Percentiles rank a stretch among this genome's conserved stretches.
Conservation (phyloP, 176 grass and related monocot species). For the Carex cristatella region DNA sequence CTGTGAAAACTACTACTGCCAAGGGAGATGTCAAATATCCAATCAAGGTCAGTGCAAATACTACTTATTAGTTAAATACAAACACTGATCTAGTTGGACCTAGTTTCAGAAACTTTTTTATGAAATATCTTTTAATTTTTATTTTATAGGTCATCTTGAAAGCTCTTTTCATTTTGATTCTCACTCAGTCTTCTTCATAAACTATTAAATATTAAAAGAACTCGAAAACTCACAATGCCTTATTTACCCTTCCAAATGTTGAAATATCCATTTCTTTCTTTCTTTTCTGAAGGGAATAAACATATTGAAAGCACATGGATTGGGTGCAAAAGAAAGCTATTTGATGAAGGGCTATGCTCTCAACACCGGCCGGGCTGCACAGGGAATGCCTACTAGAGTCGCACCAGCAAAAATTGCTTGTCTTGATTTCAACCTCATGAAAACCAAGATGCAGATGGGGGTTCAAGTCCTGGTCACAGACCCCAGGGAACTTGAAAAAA, state of each 20-base stretch:
- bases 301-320: conserved; percentile 88
- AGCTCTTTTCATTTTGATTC: neutral
- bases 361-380: conserved; percentile 78
- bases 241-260: neutral
- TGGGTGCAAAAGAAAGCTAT: conserved; percentile 73
- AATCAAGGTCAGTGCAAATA: conserved; percentile 58
- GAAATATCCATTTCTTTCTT: neutral
- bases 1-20: conserved; percentile 79
- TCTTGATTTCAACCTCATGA: conserved; percentile 92
- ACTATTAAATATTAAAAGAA: neutral
- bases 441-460: conserved; percentile 95
- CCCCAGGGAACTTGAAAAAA: conserved; percentile 90
- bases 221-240: neutral
- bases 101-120: neutral
- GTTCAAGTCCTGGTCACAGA: conserved; percentile 86
- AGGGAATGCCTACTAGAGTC: conserved; percentile 86
- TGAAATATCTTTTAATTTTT: neutral
- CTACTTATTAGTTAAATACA: neutral
- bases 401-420: conserved; percentile 76
- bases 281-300: conserved; percentile 60
- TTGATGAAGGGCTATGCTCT: conserved; percentile 83
- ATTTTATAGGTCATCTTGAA: neutral
- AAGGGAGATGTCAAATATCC: conserved; percentile 90
- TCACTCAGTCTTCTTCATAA: neutral
- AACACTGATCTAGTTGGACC: neutral